Evolutionary conservation across 2,329 filamentous ascomycete species (phyloP), one percentile per base, ranked within the genome.

Genomic region (Neurospora sp.): DNA sequence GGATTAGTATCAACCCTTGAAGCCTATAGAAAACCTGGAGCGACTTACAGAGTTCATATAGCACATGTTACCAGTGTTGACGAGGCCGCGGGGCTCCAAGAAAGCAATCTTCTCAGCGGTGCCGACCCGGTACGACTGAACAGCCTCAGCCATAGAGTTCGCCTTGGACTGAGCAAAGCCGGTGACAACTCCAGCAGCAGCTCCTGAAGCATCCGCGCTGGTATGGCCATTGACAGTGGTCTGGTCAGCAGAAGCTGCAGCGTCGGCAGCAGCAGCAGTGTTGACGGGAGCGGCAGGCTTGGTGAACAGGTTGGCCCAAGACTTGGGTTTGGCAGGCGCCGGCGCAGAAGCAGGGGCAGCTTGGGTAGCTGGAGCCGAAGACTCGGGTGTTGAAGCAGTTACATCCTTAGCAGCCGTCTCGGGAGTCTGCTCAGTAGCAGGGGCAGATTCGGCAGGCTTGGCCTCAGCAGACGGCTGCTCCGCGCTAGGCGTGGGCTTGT

Each of bases 61-160:
- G 81, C 96, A 99, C 92, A 98, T 96, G 78, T 99, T 98, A 67
- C 96, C 96, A 52, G 95, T 96, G 81, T 99, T 99, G 74, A 97
- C 92, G 77, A 99, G 86, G 67, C 96, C 96, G 74, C 95, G 88
- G 67, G 96, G 96, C 81, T 98, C 93, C 67, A 99, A 85, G 77
- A 97, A 97, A 19, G 91, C 85, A 74, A 95, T 83, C 76, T 91
- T 92, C 39, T 87, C 82, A 43, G 85, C 85, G 43, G 84, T 83
- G 70, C 88, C 86, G 33, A 93, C 88, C 68, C 86, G 87, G 79
- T 94, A 96, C 37, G 88, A 87, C 67, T 86, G 86, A 68, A 99
- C 84, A 41, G 92, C 92, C 74, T 97, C 92, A 3, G 88, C 90
- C 68, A 97, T 83, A 19, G 91, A 90, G 78, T 77, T 88, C 33